Conservation (phyloP, 2,329 filamentous ascomycete genomes). For the Colletotrichum liaoningense region DNA sequence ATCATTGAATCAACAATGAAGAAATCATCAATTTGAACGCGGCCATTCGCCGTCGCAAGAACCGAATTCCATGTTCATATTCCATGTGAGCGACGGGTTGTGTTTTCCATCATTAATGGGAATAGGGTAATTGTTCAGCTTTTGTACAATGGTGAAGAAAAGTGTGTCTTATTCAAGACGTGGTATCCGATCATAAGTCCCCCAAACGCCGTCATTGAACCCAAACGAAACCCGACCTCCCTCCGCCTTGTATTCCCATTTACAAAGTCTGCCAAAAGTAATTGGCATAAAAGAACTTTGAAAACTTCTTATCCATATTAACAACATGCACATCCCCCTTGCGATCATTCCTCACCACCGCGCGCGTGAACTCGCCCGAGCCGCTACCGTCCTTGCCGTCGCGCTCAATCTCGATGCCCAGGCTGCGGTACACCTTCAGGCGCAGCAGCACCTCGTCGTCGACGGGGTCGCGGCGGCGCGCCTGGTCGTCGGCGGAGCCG, state of each 20-base stretch:
- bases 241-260: constrained; percentile 12
- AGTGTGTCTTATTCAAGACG: not conserved
- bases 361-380: constrained; percentile 81
- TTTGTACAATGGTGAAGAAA: not conserved
- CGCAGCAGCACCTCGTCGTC: constrained; percentile 78
- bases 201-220: constrained; percentile 19
- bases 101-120: too few species aligned
- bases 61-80: too few species aligned
- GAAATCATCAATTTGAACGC: not conserved
- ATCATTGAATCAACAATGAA: not conserved
- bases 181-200: constrained; percentile 21
- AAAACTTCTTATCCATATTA: constrained; percentile 93
- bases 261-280: constrained; percentile 94
- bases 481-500: constrained; percentile 59
- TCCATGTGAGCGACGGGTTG: too few species aligned
- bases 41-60: not conserved
- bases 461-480: constrained; percentile 56
- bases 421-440: constrained; percentile 88
- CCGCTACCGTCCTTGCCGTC: constrained; percentile 73
- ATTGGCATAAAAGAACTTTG: constrained; percentile 91
- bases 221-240: not conserved
- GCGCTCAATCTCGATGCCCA: constrained; percentile 89
- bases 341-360: constrained; percentile 84
- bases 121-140: too few species aligned
- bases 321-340: constrained; percentile 96